These are phyloP conservation scores for Herpetomonas tarakana DNA, from an alignment of 208 protist genomes.

Conservation along the genomic window DNA sequence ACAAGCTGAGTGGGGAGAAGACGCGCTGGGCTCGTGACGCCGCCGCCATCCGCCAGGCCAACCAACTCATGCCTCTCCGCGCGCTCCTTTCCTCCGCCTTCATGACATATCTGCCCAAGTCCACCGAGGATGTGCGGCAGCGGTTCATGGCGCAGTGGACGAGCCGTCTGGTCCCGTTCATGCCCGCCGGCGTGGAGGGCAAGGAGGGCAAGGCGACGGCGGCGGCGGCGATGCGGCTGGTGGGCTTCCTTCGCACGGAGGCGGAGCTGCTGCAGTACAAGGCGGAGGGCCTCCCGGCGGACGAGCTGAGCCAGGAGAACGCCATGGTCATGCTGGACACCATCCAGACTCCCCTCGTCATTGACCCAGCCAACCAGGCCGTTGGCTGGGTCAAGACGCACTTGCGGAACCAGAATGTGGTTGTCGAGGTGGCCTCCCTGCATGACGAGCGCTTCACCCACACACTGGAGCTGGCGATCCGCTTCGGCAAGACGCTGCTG, in stretches of 20 bases:
- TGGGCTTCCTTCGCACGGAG: conserved; percentile 92
- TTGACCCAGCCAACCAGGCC: conserved; percentile 95
- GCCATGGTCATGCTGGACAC: conserved; percentile 93
- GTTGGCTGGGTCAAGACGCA: conserved; percentile 91
- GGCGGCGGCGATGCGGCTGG: conserved; percentile 35
- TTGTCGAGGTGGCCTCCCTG: conserved; percentile 83
- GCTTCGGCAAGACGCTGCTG: conserved; percentile 98
- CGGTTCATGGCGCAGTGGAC: conserved; percentile 80
- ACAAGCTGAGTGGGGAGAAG: conserved; percentile 95
- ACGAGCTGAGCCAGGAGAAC: conserved; percentile 96
- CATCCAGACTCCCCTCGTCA: conserved; percentile 90
- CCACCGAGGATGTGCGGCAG: conserved; percentile 82
- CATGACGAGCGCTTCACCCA: conserved; percentile 94
- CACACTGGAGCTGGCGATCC: conserved; percentile 95
- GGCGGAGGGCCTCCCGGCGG: conserved; percentile 91
- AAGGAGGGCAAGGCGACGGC: conserved; percentile 11
- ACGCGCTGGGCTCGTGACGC: conserved; percentile 91
- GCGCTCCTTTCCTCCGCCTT: conserved; percentile 90
- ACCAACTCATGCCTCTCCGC: conserved; percentile 76
- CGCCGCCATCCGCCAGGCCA: conserved; percentile 51
- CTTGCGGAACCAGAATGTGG: conserved; percentile 61
- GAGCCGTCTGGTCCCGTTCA: conserved; percentile 37
- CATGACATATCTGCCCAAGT: conserved; percentile 90
- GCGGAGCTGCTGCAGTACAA: conserved; percentile 95
- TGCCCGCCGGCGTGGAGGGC: not conserved